These are phyloP conservation scores for Colletotrichum neosansevieriae DNA, from an alignment of 2,329 filamentous ascomycete species.

Conservation along the genomic window DNA sequence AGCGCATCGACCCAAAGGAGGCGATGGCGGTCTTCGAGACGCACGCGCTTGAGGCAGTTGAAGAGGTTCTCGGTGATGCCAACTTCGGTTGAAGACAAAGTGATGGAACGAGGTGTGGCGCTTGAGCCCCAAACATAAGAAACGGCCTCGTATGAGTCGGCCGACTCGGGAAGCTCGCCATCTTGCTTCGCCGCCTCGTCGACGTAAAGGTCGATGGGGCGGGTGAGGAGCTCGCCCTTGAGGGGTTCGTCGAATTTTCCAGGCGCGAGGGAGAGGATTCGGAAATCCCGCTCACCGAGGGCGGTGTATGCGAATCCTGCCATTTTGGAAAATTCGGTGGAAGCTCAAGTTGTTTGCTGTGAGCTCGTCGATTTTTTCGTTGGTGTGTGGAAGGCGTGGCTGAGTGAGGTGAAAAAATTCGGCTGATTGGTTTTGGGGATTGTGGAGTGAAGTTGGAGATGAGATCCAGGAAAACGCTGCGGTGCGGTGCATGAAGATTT, in stretches of 20 bases:
- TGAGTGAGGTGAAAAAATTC: conserved; percentile 23
- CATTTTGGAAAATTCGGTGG: not conserved
- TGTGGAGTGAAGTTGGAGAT: conserved; percentile 37
- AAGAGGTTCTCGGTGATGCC: conserved; percentile 35
- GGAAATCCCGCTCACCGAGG: conserved; percentile 35
- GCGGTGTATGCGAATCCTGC: conserved; percentile 14
- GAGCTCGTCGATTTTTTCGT: not conserved
- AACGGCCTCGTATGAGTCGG: conserved; percentile 38
- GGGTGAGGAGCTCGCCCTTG: conserved; percentile 18
- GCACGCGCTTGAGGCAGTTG: conserved; percentile 34
- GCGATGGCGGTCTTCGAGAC: conserved; percentile 22
- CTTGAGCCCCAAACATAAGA: conserved; percentile 40
- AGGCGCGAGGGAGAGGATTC: conserved; percentile 25
- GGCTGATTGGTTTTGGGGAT: conserved; percentile 16
- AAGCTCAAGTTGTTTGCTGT: not conserved
- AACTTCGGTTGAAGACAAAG: conserved; percentile 2
- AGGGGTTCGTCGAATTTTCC: conserved; percentile 28
- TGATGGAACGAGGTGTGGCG: conserved; percentile 30
- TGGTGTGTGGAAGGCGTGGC: not conserved
- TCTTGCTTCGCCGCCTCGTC: conserved; percentile 30
- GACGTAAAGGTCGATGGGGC: conserved; percentile 31
- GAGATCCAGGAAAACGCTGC: conserved; percentile 25
- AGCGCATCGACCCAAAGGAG: conserved; percentile 43
- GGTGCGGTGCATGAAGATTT: conserved; percentile 23
- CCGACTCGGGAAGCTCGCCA: conserved; percentile 21